A percentile compares a stretch with the other conserved stretches of the same genome.
Conservation (phyloP, 169 alveolate genomes). For the Plasmodium billcollinsi region DNA sequence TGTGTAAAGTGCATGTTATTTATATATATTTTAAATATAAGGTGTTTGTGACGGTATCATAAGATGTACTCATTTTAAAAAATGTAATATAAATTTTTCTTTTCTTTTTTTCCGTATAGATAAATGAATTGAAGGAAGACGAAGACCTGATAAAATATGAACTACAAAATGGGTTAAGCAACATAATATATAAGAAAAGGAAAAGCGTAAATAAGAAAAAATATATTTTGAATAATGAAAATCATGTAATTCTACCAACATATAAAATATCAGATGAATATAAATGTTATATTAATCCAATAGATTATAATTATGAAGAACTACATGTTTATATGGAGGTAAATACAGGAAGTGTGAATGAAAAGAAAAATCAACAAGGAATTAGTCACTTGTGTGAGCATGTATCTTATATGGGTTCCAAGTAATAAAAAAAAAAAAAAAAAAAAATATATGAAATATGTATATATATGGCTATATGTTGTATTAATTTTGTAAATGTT, state of each 20-base stretch:
- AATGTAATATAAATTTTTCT: too few species aligned
- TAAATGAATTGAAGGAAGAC: slow-evolving; percentile 51
- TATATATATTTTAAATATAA: too few species aligned
- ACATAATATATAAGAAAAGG: slow-evolving; percentile 70
- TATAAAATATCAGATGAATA: slow-evolving; percentile 59
- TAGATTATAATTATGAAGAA: slow-evolving; percentile 75
- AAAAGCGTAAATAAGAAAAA: slow-evolving; percentile 44
- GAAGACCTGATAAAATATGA: slow-evolving; percentile 53
- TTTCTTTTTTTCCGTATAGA: slow-evolving; percentile 7
- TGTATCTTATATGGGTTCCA: slow-evolving; percentile 90
- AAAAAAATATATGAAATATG: background rate
- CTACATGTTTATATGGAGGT: slow-evolving; percentile 87
- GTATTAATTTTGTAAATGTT: too few species aligned
- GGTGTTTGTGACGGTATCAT: background rate
- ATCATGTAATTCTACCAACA: slow-evolving; percentile 58
- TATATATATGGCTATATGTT: background rate
- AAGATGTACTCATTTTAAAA: background rate
- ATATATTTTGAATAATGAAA: slow-evolving; percentile 57
- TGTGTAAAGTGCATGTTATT: background rate
- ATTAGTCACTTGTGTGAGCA: slow-evolving; percentile 91
- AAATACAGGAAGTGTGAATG: slow-evolving; percentile 89
- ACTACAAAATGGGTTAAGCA: slow-evolving; percentile 42
- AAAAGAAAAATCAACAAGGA: slow-evolving; percentile 88
- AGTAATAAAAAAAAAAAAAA: slow-evolving; percentile 42
- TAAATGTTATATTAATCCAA: slow-evolving; percentile 32